Evolutionary conservation across 257 asterid species (phyloP), one percentile per base, ranked within the genome.

Genomic region (Nicotiana tomentosiformis): DNA sequence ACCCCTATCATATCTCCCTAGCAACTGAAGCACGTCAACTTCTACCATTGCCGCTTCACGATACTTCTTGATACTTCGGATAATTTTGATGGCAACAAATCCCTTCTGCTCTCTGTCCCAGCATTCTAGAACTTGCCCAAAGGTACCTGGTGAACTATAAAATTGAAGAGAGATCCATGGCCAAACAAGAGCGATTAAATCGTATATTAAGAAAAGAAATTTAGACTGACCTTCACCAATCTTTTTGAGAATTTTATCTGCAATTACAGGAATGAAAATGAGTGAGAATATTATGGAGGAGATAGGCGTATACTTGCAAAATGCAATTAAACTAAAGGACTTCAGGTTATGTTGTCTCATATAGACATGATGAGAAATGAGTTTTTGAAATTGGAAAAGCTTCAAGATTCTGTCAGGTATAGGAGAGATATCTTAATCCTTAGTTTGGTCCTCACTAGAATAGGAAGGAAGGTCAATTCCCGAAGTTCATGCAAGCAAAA

Each of bases 1-100:
- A 85, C 49, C 86, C 77, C 85, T 86, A 76, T 89, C 92, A 83
- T 88, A 89, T 88, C 90, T 86, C 65, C 92, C 92, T 79, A 89
- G 91, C 80, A 89, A 83, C 84, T 89, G 92, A 49, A 89, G 91
- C 85, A 89, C 90, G 77, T 89, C 92, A 81, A 89, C 77, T 84
- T 89, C 92, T 56, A 89, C 84, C 88, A 86, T 86, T 67, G 92
- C 90, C 8, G 90, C 92, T 83, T 89, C 92, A 46, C 92, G 90
- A 82, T 89, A 89, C 81, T 89, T 89, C 84, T 88, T 89, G 49
- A 89, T 88, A 88, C 92, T 88, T 56, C 91, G 87, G 64, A 89
- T 85, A 49, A 89, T 88, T 89, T 89, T 89, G 43, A 89, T 80
- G 58, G 92, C 92, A 74, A 89, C 92, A 72, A 87, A 76, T 35